Base-by-base conservation (phyloP, 345 rosid species). In the Eucalyptus curtisii region DNA sequence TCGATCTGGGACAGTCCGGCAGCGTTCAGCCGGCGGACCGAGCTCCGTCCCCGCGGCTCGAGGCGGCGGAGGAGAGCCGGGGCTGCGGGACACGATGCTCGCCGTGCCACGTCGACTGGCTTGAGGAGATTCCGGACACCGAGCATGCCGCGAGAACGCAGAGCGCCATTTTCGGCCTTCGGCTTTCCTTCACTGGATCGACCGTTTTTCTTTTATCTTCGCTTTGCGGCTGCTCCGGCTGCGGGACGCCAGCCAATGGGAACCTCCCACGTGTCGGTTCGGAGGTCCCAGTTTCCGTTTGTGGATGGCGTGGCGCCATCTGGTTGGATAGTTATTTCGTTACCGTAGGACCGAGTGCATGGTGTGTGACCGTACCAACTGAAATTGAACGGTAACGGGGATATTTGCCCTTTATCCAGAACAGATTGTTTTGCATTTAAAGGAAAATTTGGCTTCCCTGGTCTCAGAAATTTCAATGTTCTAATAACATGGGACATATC, bases 1-100 rank as follows among this genome's bases (percentile, higher is more conserved):
- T 97, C 99, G 52, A 95, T 93, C 91, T 94, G 91, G 6, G 96
- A 85, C 88, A 97, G 88, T 53, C 97, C 98, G 19, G 91, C 94
- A 30, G 91, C 95, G 48, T 93, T 91, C 88, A 93, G 40, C 86
- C 92, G 92, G 30, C 84, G 47, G 84, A 40, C 30, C 9, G 30
- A 40, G 84, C 84, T 20, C 84, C 47, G 84, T 76, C 84, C 84
- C 47, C 30, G 16, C 47, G 7, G 15, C 47, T 6, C 47, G 27
- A 76, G 15, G 27, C 30, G 30, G 84, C 8, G 15, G 84, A 24
- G 3, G 24, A 1, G 47, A 11, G 84, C 12, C 30, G 8, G 84
- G 47, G 47, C 11, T 20, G 3, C 16, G 30, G 47, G 84, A 1
- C 47, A 9, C 30, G 47, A 22, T 0, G 84, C 84, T 76, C 47